Conservation (phyloP, 1,284 basidiomycete genomes). For the Rhodotorula sp. region DNA sequence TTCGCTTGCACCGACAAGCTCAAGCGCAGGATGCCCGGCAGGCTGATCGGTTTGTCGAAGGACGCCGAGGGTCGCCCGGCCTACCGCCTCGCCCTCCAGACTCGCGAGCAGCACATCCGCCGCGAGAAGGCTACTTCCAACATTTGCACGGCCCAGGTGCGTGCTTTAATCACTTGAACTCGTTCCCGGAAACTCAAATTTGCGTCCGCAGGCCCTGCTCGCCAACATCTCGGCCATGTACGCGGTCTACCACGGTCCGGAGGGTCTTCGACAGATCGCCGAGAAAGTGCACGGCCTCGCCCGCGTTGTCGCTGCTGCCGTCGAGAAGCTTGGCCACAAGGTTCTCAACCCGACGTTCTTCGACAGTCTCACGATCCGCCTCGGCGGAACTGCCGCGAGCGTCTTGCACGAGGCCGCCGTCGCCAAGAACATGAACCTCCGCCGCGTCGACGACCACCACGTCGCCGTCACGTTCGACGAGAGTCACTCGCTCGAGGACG, state of each 20-base stretch:
- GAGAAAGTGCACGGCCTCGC: conserved; percentile 87
- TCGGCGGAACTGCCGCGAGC: conserved; percentile 61
- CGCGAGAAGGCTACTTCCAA: conserved; percentile 72
- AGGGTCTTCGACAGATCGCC: conserved; percentile 80
- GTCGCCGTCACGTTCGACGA: conserved; percentile 94
- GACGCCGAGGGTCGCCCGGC: conserved; percentile 81
- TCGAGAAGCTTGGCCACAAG: conserved; percentile 71
- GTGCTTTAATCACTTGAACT: conserved; percentile 51
- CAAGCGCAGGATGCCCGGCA: conserved; percentile 96
- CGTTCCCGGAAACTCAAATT: conserved; percentile 63
- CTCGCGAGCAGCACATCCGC: conserved; percentile 93
- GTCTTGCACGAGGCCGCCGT: conserved; percentile 69
- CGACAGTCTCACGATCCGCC: conserved; percentile 83
- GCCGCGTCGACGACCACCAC: conserved; percentile 69
- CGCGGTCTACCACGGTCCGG: conserved; percentile 89
- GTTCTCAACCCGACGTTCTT: conserved; percentile 71
- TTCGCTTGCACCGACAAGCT: conserved; percentile 89
- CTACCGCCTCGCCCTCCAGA: conserved; percentile 90
- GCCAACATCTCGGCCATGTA: conserved; percentile 95
- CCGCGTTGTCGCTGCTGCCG: conserved; percentile 67
- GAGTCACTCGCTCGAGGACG: conserved; percentile 62
- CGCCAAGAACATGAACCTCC: conserved; percentile 76
- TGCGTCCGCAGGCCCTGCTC: conserved; percentile 85
- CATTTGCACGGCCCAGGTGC: conserved; percentile 32
- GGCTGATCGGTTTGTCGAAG: conserved; percentile 85